Base-by-base conservation (phyloP, 192 early-diverging fungal species). In the Spizellomyces punctatus region DNA sequence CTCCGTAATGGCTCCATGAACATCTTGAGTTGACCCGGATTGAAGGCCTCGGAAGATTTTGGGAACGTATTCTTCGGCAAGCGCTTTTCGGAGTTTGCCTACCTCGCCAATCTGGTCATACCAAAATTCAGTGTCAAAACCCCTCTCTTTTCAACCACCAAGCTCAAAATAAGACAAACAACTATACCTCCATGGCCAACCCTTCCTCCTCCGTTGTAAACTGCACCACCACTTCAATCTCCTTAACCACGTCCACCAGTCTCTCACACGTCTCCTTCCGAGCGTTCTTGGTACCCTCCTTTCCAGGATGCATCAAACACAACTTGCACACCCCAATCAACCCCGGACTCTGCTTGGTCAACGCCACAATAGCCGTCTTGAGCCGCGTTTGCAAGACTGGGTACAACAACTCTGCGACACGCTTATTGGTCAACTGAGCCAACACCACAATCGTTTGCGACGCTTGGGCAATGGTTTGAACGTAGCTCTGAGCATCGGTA, bases 201-300 rank as follows among this genome's bases (percentile, higher is more conserved):
- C 67, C 71, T 48, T 78, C 73, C 22, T 81, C 80, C 12, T 81
- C 81, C 10, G 54, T 69, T 16, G 42, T 62, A n/a, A 68, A 73
- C 60, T 67, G 64, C 58, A 84, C 75, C 10, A 84, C 69, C 12
- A 59, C 47, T 49, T 79, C 79, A 52, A 84, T 79, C 27, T 79
- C 78, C 42, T 66, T 72, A 45, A 69, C 21, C 0, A 63, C 67
- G 6, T 62, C 52, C 14, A 45, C 10, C 58, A 83, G 58, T 8
- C 78, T 60, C 14, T 60, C 57, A 48, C 69, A 76, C 1, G 64
- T 54, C 14, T 48, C 50, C 21, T 19, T 57, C 22, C 60, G 9
- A 12, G 62, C 16, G 1, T 27, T n/a, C 27, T 65, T 75, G 22
- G 63, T 61, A 16, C 41, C 55, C 44, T 71, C 63, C 21, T 46